phyloP scores from a whole-genome alignment of 164 flowering plant species.

The Dillenia suffruticosa region DNA sequence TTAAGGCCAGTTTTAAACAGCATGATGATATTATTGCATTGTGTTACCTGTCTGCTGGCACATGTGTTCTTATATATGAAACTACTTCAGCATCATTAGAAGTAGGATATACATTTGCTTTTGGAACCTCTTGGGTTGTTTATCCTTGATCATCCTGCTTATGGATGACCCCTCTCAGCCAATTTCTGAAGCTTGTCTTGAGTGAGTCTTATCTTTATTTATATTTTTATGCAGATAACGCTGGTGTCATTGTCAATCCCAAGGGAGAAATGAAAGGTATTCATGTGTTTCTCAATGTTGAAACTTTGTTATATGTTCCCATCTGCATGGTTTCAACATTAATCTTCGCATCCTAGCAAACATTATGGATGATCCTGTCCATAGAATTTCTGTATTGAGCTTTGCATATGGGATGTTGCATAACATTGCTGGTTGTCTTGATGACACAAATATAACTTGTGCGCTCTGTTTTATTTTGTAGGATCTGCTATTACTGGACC shows the following conservation, averaged over 20 bases:
- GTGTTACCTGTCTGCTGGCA: conserved; percentile 15
- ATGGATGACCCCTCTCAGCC: too few relatives aligned
- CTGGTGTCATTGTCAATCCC: conserved; percentile 75
- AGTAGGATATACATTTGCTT: too few relatives aligned
- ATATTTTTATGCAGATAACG: conserved; percentile 60
- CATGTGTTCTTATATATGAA: not conserved
- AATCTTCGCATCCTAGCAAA: too few relatives aligned
- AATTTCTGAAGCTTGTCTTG: too few relatives aligned
- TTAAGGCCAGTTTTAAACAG: conserved; percentile 5
- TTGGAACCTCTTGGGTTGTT: too few relatives aligned
- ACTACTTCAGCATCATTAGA: too few relatives aligned
- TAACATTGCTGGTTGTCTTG: too few relatives aligned
- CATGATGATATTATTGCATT: conserved; percentile 5
- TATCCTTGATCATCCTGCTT: too few relatives aligned
- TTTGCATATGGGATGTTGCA: too few relatives aligned
- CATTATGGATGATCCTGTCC: too few relatives aligned
- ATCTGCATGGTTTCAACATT: not conserved
- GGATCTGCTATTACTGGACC: conserved; percentile 54
- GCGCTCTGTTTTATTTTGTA: conserved; percentile 6
- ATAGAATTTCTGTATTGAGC: too few relatives aligned
- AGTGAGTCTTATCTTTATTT: not conserved
- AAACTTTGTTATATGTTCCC: not conserved
- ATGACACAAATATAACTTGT: not conserved
- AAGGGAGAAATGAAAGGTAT: conserved; percentile 88
- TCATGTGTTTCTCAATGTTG: too few relatives aligned